Percentiles rank a stretch among this genome's conserved stretches.
These are phyloP conservation scores for Lanmaoa rubissima DNA, from an alignment of 768 basidiomycete genomes.

Conservation along the genomic window DNA sequence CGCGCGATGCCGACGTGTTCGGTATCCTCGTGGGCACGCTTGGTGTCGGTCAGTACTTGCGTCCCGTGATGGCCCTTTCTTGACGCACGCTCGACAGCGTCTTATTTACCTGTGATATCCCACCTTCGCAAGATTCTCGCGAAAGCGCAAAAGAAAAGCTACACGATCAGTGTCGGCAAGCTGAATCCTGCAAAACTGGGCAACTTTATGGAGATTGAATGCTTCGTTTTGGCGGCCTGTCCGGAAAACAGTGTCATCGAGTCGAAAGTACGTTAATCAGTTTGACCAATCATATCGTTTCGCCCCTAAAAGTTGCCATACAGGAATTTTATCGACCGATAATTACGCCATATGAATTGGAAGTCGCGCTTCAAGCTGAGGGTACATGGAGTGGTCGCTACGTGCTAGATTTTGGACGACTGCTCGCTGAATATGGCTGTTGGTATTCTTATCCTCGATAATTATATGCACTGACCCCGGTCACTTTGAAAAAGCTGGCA, in stretches of 20 bases:
- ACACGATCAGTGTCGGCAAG: conserved; percentile 94
- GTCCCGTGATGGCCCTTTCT: neutral
- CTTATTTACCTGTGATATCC: conserved; percentile 81
- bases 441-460: conserved; percentile 4
- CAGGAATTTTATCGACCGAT: conserved; percentile 92
- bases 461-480: neutral
- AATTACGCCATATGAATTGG: conserved; percentile 89
- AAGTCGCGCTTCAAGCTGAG: conserved; percentile 70
- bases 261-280: conserved; percentile 47
- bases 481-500: conserved; percentile 4
- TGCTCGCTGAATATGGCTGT: conserved; percentile 42
- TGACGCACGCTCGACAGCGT: conserved; percentile 44
- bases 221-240: conserved; percentile 93
- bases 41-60: conserved; percentile 64
- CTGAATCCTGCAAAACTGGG: conserved; percentile 92
- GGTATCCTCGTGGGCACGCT: conserved; percentile 95
- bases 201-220: conserved; percentile 95
- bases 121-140: conserved; percentile 73
- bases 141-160: conserved; percentile 78
- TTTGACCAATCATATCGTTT: neutral
- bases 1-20: conserved; percentile 89
- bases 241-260: conserved; percentile 87
- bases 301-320: neutral
- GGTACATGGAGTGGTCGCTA: conserved; percentile 76
- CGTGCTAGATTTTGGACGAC: conserved; percentile 69